Evolutionary conservation across 2,329 filamentous ascomycete species (phyloP).

Genomic region (Geoglossum cookeanum): DNA sequence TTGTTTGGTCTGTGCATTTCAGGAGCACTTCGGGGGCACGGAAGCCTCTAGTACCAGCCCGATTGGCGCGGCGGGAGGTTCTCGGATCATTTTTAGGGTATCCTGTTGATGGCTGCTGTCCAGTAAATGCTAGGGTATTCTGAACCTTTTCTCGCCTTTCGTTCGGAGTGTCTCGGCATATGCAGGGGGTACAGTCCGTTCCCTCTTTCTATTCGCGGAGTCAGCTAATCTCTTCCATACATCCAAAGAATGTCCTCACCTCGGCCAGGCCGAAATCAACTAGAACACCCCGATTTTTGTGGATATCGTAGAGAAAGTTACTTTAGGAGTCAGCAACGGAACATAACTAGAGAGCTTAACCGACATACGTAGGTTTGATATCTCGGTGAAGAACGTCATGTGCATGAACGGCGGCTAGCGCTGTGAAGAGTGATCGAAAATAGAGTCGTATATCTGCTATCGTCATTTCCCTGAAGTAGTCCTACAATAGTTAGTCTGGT

Average conservation of each 20-base stretch:
- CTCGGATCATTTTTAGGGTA: conserved; percentile 84
- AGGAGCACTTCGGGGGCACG: conserved; percentile 90
- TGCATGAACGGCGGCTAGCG: conserved; percentile 63
- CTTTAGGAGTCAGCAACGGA: conserved; percentile 14
- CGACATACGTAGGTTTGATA: conserved; percentile 65
- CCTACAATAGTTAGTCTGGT: conserved; percentile 16
- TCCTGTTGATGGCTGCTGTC: conserved; percentile 31
- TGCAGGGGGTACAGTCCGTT: conserved; percentile 57
- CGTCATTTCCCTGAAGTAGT: conserved; percentile 83
- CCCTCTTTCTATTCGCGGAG: conserved; percentile 26
- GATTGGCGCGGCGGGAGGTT: conserved; percentile 75
- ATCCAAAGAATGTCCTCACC: conserved; percentile 15
- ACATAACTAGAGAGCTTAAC: too few relatives aligned
- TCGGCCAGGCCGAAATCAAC: conserved; percentile 99
- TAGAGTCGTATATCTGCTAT: conserved; percentile 77
- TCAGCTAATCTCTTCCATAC: not conserved
- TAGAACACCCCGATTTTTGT: conserved; percentile 63
- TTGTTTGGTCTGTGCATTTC: conserved; percentile 90
- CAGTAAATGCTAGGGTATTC: not conserved
- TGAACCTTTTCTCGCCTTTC: conserved; percentile 31
- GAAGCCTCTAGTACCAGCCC: conserved; percentile 87
- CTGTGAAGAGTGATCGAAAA: conserved; percentile 71
- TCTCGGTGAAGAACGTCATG: conserved; percentile 80
- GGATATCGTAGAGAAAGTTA: conserved; percentile 84
- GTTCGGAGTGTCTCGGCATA: conserved; percentile 50